These are phyloP conservation scores for Pleurotus cornucopiae DNA, from an alignment of 768 basidiomycete genomes.

Conservation along the genomic window DNA sequence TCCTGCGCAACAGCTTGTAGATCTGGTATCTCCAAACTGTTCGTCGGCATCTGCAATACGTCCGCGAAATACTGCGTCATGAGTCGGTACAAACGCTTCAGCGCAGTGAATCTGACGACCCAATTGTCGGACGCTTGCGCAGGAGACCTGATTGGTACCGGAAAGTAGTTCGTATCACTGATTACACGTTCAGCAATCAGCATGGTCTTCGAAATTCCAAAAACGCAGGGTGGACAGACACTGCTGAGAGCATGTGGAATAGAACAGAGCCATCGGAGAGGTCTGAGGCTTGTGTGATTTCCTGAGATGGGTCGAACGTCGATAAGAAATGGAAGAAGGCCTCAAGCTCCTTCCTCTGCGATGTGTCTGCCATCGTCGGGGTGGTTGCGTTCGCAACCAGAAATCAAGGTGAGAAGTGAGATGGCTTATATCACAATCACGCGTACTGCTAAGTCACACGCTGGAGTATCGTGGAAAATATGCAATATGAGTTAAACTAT, in stretches of 20 bases:
- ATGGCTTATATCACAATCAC: background rate
- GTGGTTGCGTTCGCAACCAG: background rate
- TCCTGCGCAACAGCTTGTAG: slow-evolving; percentile 84
- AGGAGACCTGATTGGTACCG: slow-evolving; percentile 38
- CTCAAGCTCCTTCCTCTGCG: slow-evolving; percentile 59
- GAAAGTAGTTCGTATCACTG: slow-evolving; percentile 81
- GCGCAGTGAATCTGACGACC: slow-evolving; percentile 79
- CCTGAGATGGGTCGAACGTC: slow-evolving; percentile 56
- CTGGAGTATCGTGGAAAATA: background rate
- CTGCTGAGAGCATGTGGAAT: slow-evolving; percentile 67
- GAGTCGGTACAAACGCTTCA: slow-evolving; percentile 83
- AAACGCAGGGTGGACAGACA: slow-evolving; percentile 45
- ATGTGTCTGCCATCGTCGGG: slow-evolving; percentile 27
- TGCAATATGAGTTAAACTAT: too few species aligned
- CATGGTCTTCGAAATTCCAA: background rate
- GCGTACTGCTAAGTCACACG: background rate
- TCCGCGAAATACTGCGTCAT: slow-evolving; percentile 88
- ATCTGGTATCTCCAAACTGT: slow-evolving; percentile 80
- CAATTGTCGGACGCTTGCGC: slow-evolving; percentile 78
- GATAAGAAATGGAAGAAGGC: slow-evolving; percentile 82
- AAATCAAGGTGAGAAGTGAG: background rate
- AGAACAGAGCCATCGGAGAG: slow-evolving; percentile 78
- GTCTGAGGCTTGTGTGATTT: slow-evolving; percentile 61
- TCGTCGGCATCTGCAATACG: slow-evolving; percentile 75
- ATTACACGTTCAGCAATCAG: slow-evolving; percentile 2